These are phyloP conservation scores for Drosera capensis DNA, from an alignment of 148 eudicot genomes.

Conservation along the genomic window DNA sequence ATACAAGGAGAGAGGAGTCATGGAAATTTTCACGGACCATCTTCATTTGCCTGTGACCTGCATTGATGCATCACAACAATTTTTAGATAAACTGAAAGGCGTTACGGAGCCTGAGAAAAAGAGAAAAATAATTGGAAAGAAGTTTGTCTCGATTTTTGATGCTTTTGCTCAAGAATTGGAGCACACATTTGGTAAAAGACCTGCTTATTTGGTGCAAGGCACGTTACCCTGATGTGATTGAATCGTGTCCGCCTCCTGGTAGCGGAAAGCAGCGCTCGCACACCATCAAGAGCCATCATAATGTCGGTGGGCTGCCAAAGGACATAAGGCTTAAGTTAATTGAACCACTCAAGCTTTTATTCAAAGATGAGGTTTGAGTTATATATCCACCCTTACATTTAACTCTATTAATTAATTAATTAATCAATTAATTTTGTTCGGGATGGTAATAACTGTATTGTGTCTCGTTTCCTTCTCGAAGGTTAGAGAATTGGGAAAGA, in stretches of 20 bases:
- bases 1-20: slow-evolving; percentile 82
- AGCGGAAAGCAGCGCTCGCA: slow-evolving; percentile 89
- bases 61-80: slow-evolving; percentile 72
- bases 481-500: slow-evolving; percentile 88
- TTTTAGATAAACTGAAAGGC: slow-evolving; percentile 73
- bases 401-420: not conserved
- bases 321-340: slow-evolving; percentile 95
- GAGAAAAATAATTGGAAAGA: slow-evolving; percentile 89
- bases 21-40: slow-evolving; percentile 78
- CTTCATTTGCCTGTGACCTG: slow-evolving; percentile 91
- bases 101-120: slow-evolving; percentile 79
- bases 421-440: too few relatives aligned
- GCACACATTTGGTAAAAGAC: slow-evolving; percentile 48
- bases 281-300: slow-evolving; percentile 96
- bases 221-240: slow-evolving; percentile 96
- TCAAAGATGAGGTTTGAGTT: slow-evolving; percentile 78
- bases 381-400: not conserved
- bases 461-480: slow-evolving; percentile 4
- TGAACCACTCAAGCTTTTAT: slow-evolving; percentile 85
- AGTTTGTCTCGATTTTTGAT: slow-evolving; percentile 74
- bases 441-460: not conserved
- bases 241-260: slow-evolving; percentile 98
- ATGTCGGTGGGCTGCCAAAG: slow-evolving; percentile 98
- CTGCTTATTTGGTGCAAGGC: slow-evolving; percentile 86
- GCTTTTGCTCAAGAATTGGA: slow-evolving; percentile 73